Base-by-base conservation (phyloP, 768 basidiomycete genomes). In the Mycena maculata region DNA sequence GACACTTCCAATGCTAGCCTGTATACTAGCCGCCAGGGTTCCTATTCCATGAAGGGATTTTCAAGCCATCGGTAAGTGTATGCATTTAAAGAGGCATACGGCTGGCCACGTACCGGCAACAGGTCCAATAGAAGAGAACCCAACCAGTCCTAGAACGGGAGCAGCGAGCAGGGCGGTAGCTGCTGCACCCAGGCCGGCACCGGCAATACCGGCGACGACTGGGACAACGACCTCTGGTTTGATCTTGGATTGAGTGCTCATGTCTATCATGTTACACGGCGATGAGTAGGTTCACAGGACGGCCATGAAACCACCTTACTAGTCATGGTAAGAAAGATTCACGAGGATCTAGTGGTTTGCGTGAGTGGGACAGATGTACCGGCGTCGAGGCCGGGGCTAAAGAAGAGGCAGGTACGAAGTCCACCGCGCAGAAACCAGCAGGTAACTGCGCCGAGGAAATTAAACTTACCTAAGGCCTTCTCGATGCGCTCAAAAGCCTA, bases 1-100 rank as follows among this genome's bases (percentile, higher is more conserved):
- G 8, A 76, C 72, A 47, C 61, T 72, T 27, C 74, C 74, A 20
- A 76, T 71, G 11, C 68, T 65, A 23, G 72, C 67, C 41, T 75
- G 73, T 18, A 67, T 71, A 3, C 68, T 69, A 8, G 74, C 74
- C 22, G 73, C 74, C 3, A 72, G 13, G 1, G 69, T 64, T 27
- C 75, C 74, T 74, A 33, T 52, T 41, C 39, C 39, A 2, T 12
- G 12, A 48, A 44, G 42, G 30, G 36, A 60, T 54, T 28, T 47
- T 47, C 25, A 47, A n/a, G n/a, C n/a, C n/a, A n/a, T n/a, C n/a
- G n/a, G n/a, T 47, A 15, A 27, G 25, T 47, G 25, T 23, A 27
- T 22, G 45, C 45, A 47, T 47, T 47, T 47, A 22, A 47, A 47
- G 25, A 23, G 25, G n/a, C 25, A 27, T 22, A 47, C 44, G 44